phyloP scores from a whole-genome alignment of 2,329 filamentous ascomycete species.

The Scedosporium aurantiacum region DNA sequence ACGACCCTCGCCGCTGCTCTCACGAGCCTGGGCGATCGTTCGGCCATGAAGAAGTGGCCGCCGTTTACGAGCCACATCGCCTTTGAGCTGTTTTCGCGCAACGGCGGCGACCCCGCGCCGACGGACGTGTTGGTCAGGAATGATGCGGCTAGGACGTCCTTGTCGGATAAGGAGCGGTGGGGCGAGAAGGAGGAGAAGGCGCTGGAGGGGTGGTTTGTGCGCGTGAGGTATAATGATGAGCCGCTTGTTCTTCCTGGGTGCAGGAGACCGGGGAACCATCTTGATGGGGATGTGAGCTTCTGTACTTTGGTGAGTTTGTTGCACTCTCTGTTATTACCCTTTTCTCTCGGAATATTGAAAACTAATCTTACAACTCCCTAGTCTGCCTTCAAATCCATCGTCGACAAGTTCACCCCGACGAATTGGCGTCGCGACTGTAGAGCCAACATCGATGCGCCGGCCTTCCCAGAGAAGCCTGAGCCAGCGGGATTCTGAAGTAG shows the following conservation, averaged over 20 bases:
- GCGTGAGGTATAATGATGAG: conserved; percentile 81
- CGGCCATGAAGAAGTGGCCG: conserved; percentile 61
- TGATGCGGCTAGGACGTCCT: conserved; percentile 20
- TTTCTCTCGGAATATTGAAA: conserved; percentile 5
- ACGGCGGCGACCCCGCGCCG: conserved; percentile 14
- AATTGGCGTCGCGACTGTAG: conserved; percentile 57
- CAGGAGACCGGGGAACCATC: conserved; percentile 62
- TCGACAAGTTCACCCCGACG: conserved; percentile 77
- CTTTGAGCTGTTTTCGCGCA: conserved; percentile 71
- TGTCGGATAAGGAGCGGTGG: conserved; percentile 40
- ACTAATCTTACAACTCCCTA: conserved; percentile 18
- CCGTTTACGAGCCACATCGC: conserved; percentile 89
- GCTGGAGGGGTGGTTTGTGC: conserved; percentile 72
- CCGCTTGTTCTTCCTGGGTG: conserved; percentile 78
- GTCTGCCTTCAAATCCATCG: conserved; percentile 84
- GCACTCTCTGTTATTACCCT: not conserved
- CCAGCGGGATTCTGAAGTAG: conserved; percentile 35
- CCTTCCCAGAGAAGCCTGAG: conserved; percentile 37
- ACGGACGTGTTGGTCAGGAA: conserved; percentile 11
- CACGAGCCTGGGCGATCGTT: conserved; percentile 67
- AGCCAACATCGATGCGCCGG: conserved; percentile 29
- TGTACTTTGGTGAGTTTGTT: conserved; percentile 64
- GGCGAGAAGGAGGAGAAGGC: conserved; percentile 43
- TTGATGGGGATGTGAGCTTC: conserved; percentile 76
- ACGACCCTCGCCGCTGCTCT: conserved; percentile 79